Evolutionary conservation across 352 stramenopile genomes (phyloP), one percentile per base, ranked within the genome.

Genomic region (Pythium utonaiense): DNA sequence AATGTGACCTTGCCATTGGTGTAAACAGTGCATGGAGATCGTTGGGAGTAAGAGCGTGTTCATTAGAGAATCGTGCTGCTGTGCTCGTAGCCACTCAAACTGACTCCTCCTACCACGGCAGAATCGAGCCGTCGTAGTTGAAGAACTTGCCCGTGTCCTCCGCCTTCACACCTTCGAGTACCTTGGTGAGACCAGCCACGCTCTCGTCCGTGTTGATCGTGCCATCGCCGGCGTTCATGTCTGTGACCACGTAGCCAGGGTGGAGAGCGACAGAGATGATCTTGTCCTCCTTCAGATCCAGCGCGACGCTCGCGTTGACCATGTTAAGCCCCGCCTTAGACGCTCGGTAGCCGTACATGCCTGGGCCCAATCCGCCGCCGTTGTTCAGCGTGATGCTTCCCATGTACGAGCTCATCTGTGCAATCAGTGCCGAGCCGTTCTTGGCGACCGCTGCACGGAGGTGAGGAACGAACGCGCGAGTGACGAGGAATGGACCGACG

Each of bases 251-350:
- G 49, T 75, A 78, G 12, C 77, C 77, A 10, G 77, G 75, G 28
- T 83, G 68, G 10, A 80, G 27, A n/a, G 77, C 58, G 9, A 84
- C 36, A 2, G 66, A 49, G 3, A 49, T 49, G 40, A 87, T 77
- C 8, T 69, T 77, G 42, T 78, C 57, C 6, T 56, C 24, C 53
- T 74, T 64, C 1, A 84, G 61, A 33, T 33, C 28, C 28, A 33
- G 28, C 28, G 28, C 28, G 5, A 33, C 5, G 28, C 28, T 10
- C 28, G 62, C 55, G 49, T 69, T 80, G 34, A 84, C 25, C 67
- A 78, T 84, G 61, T 91, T 90, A n/a, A 87, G 55, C 3, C 77
- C 83, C 0, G 75, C 38, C 52, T 89, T 89, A 22, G 73, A 82
- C 44, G 80, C 68, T 17, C 74, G 64, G 57, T 91, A 89, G 44